phyloP scores from a whole-genome alignment of 1,139 yeast genomes.

The Kurtzmaniella natalensis region DNA sequence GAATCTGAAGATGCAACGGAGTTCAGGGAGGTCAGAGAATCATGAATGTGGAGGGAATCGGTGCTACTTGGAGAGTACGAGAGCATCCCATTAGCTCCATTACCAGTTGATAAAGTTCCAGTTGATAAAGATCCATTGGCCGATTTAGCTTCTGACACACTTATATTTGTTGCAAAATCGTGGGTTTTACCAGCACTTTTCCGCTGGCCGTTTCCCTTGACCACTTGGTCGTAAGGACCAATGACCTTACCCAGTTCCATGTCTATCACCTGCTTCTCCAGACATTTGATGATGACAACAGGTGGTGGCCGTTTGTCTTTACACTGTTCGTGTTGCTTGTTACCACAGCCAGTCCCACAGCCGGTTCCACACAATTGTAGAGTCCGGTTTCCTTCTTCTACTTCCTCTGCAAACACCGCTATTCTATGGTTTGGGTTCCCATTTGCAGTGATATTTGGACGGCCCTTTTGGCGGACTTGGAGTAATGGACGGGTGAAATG shows the following conservation, averaged over 20 bases:
- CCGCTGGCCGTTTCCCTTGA: no score
- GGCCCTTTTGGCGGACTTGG: slow-evolving; percentile 83
- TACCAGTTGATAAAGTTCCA: not conserved
- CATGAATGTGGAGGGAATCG: no score
- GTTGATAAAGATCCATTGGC: not conserved
- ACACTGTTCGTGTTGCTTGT: slow-evolving; percentile 1
- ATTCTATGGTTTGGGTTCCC: slow-evolving; percentile 49
- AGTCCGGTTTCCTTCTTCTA: slow-evolving; percentile 15
- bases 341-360: not conserved
- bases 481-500: slow-evolving; percentile 77
- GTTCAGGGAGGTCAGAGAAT: not conserved
- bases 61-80: not conserved
- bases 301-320: slow-evolving; percentile 14
- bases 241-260: slow-evolving; percentile 41
- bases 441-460: slow-evolving; percentile 56
- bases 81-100: not conserved
- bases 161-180: not conserved
- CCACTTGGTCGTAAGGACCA: slow-evolving; percentile 32
- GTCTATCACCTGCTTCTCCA: slow-evolving; percentile 49
- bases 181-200: no score
- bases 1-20: no score
- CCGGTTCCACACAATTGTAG: slow-evolving; percentile 4
- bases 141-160: not conserved
- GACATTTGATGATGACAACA: slow-evolving; percentile 42
- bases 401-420: slow-evolving; percentile 54